These are phyloP conservation scores for Vaccinium darrowii DNA, from an alignment of 148 eudicot genomes.

Conservation along the genomic window DNA sequence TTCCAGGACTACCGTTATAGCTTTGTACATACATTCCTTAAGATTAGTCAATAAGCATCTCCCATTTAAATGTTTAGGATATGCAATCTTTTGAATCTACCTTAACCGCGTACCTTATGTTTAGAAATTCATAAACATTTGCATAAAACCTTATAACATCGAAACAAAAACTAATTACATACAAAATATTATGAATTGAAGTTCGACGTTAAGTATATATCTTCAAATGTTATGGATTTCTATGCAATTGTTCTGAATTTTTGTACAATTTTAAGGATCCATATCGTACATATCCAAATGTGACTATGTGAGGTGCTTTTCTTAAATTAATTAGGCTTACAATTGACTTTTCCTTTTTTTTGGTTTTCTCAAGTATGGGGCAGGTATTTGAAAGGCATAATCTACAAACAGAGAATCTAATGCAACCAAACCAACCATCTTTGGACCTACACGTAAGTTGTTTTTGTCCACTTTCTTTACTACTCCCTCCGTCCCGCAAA, in stretches of 20 bases:
- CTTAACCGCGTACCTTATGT: neutral
- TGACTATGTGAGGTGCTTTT: neutral
- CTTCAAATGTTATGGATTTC: neutral
- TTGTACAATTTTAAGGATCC: neutral
- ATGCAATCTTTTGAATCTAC: neutral
- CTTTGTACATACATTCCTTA: neutral
- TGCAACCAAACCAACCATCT: conserved; percentile 19
- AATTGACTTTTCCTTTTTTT: neutral
- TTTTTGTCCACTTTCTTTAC: neutral
- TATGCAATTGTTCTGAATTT: neutral
- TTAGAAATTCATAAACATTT: neutral
- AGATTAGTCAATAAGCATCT: neutral
- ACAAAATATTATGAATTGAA: neutral
- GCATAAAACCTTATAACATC: neutral
- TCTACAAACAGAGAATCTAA: neutral
- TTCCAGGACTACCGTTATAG: neutral
- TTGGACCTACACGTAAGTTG: conserved; percentile 24
- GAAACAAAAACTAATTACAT: neutral
- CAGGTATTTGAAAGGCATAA: conserved; percentile 29
- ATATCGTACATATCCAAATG: neutral
- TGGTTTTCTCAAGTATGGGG: conserved; percentile 19
- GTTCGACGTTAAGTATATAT: neutral
- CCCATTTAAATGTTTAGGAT: neutral
- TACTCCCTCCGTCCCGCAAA: no score
- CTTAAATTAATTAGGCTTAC: neutral